Conservation (phyloP, 768 basidiomycete species). For the Daedalea quercina region DNA sequence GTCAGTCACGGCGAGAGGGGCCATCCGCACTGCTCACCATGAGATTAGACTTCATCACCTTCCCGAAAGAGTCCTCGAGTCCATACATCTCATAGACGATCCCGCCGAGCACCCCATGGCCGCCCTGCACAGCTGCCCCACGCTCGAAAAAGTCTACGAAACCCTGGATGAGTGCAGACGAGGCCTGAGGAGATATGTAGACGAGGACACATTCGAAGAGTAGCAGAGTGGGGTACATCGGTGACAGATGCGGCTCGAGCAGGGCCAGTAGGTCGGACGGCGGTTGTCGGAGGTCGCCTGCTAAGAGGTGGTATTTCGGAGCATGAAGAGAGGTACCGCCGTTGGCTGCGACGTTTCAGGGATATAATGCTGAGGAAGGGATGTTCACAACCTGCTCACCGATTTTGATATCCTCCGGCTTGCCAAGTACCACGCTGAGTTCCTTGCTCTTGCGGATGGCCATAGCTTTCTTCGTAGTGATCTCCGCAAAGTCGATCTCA, state of each 20-base stretch:
- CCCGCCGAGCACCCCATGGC: constrained; percentile 35
- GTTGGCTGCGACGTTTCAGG: constrained; percentile 31
- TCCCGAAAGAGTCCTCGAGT: constrained; percentile 82
- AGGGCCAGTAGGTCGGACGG: constrained; percentile 42
- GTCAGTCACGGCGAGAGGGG: background rate
- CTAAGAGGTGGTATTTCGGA: constrained; percentile 60
- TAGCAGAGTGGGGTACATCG: constrained; percentile 68
- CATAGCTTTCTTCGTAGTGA: constrained; percentile 80
- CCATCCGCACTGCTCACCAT: constrained; percentile 38
- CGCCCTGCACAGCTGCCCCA: background rate
- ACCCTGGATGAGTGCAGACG: constrained; percentile 61
- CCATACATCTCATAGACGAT: constrained; percentile 94
- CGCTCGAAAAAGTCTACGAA: constrained; percentile 49
- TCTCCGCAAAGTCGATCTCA: constrained; percentile 88
- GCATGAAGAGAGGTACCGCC: constrained; percentile 58
- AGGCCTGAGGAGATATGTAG: constrained; percentile 66
- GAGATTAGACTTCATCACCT: constrained; percentile 86
- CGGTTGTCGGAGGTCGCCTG: constrained; percentile 66
- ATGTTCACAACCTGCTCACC: constrained; percentile 33
- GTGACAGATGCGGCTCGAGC: constrained; percentile 44
- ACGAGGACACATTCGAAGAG: constrained; percentile 92
- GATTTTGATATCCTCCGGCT: constrained; percentile 33
- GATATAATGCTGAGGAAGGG: background rate
- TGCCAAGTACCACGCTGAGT: constrained; percentile 45
- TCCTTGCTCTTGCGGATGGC: constrained; percentile 63